Base-by-base conservation (phyloP, 495 filamentous ascomycete species). In the Hypomontagnella monticulosa region DNA sequence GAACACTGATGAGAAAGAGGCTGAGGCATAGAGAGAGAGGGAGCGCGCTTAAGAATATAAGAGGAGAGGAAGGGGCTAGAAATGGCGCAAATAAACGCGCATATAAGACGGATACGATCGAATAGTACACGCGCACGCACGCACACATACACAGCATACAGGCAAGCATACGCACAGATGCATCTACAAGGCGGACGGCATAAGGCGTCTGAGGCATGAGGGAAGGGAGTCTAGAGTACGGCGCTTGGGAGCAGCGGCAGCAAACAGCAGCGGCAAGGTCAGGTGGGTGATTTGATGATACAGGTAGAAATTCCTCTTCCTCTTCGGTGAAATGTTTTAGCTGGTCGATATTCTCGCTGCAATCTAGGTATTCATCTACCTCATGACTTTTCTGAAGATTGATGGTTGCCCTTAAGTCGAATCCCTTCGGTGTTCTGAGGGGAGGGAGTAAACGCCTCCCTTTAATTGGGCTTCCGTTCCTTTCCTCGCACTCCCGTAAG, bases 221-320 rank as follows among this genome's bases (percentile, higher is more conserved):
- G 30, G 38, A 49, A 37, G 56, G 52, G 52, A 68, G 51, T 69
- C 30, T 60, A 63, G 63, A 60, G 47, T 48, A 47, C 37, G 54
- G 54, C 61, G 48, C 54, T 33, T 47, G 48, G 54, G 43, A 49
- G 43, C 56, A 53, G 61, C 27, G 14, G 30, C 8, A 41, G 47
- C 36, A 32, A 32, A n/a, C 32, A 36, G 50, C 30, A 46, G 42
- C 27, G n/a, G 27, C 44, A 14, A 15, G 41, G 57, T 41, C 40
- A 57, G 58, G 58, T 61, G 63, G 57, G 51, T 67, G 38, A 53
- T 58, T 54, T 61, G 46, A 63, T 48, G 48, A 61, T 73, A 73
- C 57, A 73, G 67, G 61, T 73, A 71, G 64, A 71, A 54, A 27
- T 41, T 41, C 34, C 15, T 34, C 19, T 40, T 52, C 23, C 23